Base-by-base conservation (phyloP, 2,329 filamentous ascomycete species). In the Colletotrichum truncatum region DNA sequence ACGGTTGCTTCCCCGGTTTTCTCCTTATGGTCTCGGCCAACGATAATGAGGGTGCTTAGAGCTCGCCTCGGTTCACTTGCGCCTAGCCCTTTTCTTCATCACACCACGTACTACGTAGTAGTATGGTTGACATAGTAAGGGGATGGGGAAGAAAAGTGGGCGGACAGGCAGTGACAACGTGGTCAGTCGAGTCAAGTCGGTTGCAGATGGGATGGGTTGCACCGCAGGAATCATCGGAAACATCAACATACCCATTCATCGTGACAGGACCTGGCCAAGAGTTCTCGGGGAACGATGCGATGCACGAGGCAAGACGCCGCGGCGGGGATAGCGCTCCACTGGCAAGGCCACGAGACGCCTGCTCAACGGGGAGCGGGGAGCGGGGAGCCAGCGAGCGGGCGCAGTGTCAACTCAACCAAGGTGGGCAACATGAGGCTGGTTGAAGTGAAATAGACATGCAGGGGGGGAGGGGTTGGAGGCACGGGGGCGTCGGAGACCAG, bases 311-410 rank as follows among this genome's bases (percentile, higher is more conserved):
- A 34, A 16, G 30, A 10, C 30, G 39, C 18, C 21, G 16, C 21
- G 36, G 39, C 34, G 49, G 59, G 54, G 60, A 64, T 32, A 8
- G 21, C 21, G 28, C 36, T 23, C 59, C 18, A 11, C 30, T 26
- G 28, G 36, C 32, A 30, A 55, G 28, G 38, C 28, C 49, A 45
- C 38, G 39, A 54, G 57, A 28, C 23, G 30, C 25, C 10, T 58
- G 43, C 28, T 34, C 12, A 25, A 25, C 30, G 45, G 53, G 26
- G 41, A 62, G 41, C 43, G 59, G 59, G 54, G 43, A 51, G 59
- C 51, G 32, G 49, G 49, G 39, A 49, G 58, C 58, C 28, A 28
- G 58, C 41, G 51, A 39, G 53, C 54, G 60, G 54, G 53, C 60
- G 60, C 60, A 52, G 18, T 43, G 25, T 14, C 30, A 28, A 52